Conservation (phyloP, 805 yeast genomes). For the Kluyveromyces wickerhamii region DNA sequence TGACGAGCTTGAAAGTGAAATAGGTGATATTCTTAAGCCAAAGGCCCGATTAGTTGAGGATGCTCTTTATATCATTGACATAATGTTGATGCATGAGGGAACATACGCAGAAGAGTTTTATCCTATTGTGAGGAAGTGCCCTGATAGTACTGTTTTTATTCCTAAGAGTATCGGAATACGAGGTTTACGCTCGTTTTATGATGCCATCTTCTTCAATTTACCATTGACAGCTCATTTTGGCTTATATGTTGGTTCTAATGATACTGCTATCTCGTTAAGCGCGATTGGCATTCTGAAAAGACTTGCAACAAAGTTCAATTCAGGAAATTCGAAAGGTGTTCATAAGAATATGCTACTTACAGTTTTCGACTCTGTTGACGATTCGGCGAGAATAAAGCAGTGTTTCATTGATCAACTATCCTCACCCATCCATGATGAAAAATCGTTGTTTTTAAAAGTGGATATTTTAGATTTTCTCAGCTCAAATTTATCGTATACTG, state of each 20-base stretch:
- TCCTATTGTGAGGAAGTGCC: slow-evolving; percentile 28
- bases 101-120: slow-evolving; percentile 42
- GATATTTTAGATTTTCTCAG: slow-evolving; percentile 52
- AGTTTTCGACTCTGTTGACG: slow-evolving; percentile 67
- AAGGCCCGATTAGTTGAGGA: slow-evolving; percentile 29
- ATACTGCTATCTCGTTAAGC: slow-evolving; percentile 41
- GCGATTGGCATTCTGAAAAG: slow-evolving; percentile 47
- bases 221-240: slow-evolving; percentile 68
- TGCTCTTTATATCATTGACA: slow-evolving; percentile 40
- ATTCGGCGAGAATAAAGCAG: slow-evolving; percentile 62
- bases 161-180: slow-evolving; percentile 42
- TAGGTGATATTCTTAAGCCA: slow-evolving; percentile 19
- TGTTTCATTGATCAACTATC: slow-evolving; percentile 66
- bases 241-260: slow-evolving; percentile 57
- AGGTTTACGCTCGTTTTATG: slow-evolving; percentile 58
- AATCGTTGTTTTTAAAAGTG: slow-evolving; percentile 43
- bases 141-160: slow-evolving; percentile 17
- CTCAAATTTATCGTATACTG: slow-evolving; percentile 37
- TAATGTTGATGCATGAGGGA: slow-evolving; percentile 46
- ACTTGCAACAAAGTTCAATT: slow-evolving; percentile 34
- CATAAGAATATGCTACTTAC: slow-evolving; percentile 58
- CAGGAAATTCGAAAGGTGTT: slow-evolving; percentile 30
- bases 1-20: slow-evolving; percentile 37
- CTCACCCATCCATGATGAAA: slow-evolving; percentile 33
- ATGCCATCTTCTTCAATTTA: slow-evolving; percentile 63